A percentile compares a stretch with the other conserved stretches of the same genome.
phyloP scores from a whole-genome alignment of 768 basidiomycete species.

The Leccinellum rugosiceps region DNA sequence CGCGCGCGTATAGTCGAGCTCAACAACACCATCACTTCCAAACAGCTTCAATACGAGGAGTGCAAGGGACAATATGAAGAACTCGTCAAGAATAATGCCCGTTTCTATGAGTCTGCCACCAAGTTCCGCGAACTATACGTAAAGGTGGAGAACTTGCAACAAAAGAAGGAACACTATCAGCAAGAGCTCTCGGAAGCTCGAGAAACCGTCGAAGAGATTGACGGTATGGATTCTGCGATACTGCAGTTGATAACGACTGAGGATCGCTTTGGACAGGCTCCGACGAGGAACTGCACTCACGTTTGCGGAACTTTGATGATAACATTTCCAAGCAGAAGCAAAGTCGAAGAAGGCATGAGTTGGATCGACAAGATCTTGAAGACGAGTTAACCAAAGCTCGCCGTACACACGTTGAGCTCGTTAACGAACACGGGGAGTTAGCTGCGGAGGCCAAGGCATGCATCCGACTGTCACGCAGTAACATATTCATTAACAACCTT shows the following conservation, averaged over 20 bases:
- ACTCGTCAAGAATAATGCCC: constrained; percentile 64
- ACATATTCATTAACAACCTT: neutral
- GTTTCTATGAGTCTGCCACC: constrained; percentile 78
- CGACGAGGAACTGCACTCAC: constrained; percentile 64
- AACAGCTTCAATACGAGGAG: constrained; percentile 72
- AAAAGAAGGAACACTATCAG: constrained; percentile 59
- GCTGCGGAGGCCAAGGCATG: constrained; percentile 69
- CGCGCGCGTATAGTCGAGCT: constrained; percentile 61
- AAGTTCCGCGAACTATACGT: constrained; percentile 85
- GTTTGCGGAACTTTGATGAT: constrained; percentile 57
- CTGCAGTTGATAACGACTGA: neutral
- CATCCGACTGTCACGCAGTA: neutral
- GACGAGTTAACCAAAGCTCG: constrained; percentile 53
- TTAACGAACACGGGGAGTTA: constrained; percentile 64
- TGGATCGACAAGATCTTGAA: constrained; percentile 58
- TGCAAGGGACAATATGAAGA: constrained; percentile 62
- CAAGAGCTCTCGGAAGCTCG: constrained; percentile 60
- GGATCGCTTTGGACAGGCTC: constrained; percentile 44
- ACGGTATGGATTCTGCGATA: constrained; percentile 38
- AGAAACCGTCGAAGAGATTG: constrained; percentile 62
- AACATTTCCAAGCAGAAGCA: constrained; percentile 51
- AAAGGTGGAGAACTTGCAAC: constrained; percentile 59
- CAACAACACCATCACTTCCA: constrained; percentile 57
- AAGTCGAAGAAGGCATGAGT: constrained; percentile 44
- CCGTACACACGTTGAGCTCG: constrained; percentile 51